phyloP scores from a whole-genome alignment of 768 basidiomycete genomes.

The Boletus huronensis region DNA sequence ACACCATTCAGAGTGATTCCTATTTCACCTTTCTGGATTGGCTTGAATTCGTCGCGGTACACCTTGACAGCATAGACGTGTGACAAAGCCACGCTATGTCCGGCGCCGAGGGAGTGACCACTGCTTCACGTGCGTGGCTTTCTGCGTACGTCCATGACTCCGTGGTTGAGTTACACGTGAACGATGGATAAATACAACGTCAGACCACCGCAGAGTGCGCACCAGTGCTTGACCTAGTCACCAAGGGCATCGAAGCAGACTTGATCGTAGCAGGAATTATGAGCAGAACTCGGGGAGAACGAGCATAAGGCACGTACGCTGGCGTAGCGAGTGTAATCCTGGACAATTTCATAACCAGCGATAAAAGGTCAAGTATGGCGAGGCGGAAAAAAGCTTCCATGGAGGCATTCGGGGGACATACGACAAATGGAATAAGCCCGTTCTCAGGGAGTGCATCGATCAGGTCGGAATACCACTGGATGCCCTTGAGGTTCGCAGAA shows the following conservation, averaged over 20 bases:
- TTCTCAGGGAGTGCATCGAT: constrained; percentile 63
- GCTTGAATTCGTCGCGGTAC: constrained; percentile 57
- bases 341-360: constrained; percentile 37
- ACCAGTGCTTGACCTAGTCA: constrained; percentile 75
- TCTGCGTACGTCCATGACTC: constrained; percentile 59
- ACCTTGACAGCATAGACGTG: constrained; percentile 66
- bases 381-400: not conserved
- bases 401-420: constrained; percentile 30
- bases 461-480: constrained; percentile 65
- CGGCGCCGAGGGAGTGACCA: constrained; percentile 44
- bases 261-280: constrained; percentile 25
- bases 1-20: constrained; percentile 81
- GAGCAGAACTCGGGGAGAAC: not conserved
- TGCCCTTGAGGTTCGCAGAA: constrained; percentile 62
- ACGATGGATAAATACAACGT: constrained; percentile 18
- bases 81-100: constrained; percentile 62
- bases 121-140: not conserved
- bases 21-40: constrained; percentile 53
- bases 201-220: constrained; percentile 6
- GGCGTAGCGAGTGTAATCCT: constrained; percentile 62
- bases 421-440: constrained; percentile 67
- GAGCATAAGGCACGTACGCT: constrained; percentile 34
- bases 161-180: too few relatives aligned
- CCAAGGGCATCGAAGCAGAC: constrained; percentile 75
- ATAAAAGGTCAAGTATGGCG: constrained; percentile 47